phyloP scores from a whole-genome alignment of 2,329 filamentous ascomycete species.

The Periglandula ipomoeae region DNA sequence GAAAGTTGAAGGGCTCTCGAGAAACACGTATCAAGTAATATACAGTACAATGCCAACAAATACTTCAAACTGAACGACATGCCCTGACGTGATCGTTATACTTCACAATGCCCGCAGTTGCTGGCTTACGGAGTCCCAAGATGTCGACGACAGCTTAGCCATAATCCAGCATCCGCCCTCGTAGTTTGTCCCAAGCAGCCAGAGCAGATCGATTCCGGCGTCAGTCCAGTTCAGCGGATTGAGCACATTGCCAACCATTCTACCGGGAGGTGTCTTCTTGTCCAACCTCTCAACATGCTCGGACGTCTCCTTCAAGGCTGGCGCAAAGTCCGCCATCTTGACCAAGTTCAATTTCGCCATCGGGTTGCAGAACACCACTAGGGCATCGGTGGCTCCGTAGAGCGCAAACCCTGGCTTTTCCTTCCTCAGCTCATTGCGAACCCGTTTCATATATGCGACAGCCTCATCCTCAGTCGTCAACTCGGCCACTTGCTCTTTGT shows the following conservation, averaged over 20 bases:
- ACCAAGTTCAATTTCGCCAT: constrained; percentile 1
- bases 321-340: constrained; percentile 4
- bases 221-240: constrained; percentile 4
- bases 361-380: constrained; percentile 3
- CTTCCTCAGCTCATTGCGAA: background rate
- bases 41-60: too few relatives aligned
- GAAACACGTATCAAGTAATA: too few relatives aligned
- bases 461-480: constrained; percentile 3
- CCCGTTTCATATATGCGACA: background rate
- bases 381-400: constrained; percentile 2
- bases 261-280: background rate
- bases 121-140: background rate
- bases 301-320: background rate
- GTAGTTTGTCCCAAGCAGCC: background rate
- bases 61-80: too few relatives aligned
- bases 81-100: too few relatives aligned
- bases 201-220: constrained; percentile 1
- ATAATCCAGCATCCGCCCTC: constrained; percentile 1
- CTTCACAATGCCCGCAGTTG: background rate
- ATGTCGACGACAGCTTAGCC: constrained; percentile 2
- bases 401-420: background rate
- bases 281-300: background rate
- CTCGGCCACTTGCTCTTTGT: background rate
- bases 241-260: background rate
- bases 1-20: too few relatives aligned